Conservation (phyloP, 768 basidiomycete genomes). For the Sistotremastrum niveocremeum region DNA sequence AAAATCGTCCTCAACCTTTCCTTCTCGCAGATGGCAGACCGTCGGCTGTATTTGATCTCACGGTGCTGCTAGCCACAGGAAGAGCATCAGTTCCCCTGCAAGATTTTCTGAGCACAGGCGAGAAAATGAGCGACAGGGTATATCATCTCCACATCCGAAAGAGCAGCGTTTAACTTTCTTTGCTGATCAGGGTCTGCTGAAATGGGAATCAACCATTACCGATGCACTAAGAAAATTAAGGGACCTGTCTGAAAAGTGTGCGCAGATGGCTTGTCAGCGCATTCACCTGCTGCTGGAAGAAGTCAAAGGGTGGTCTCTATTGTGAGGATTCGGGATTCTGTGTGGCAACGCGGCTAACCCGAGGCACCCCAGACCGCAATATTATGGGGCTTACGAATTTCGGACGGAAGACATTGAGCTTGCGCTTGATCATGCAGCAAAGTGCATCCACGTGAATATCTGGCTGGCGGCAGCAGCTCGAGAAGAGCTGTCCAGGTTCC, state of each 20-base stretch:
- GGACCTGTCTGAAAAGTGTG: slow-evolving; percentile 55
- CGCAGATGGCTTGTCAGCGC: slow-evolving; percentile 65
- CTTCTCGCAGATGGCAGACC: slow-evolving; percentile 39
- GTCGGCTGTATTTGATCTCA: slow-evolving; percentile 57
- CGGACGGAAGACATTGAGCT: slow-evolving; percentile 31
- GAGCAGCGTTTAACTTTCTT: slow-evolving; percentile 11
- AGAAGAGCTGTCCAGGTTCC: slow-evolving; percentile 57
- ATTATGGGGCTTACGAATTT: slow-evolving; percentile 43
- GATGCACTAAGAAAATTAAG: slow-evolving; percentile 62
- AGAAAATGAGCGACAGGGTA: slow-evolving; percentile 76
- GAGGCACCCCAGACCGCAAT: slow-evolving; percentile 31
- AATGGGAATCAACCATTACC: slow-evolving; percentile 66
- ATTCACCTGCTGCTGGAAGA: slow-evolving; percentile 66
- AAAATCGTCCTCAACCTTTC: neutral
- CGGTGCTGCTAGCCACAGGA: slow-evolving; percentile 55
- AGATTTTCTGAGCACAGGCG: slow-evolving; percentile 66
- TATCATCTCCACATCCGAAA: neutral
- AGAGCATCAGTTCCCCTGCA: slow-evolving; percentile 53
- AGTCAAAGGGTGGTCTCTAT: slow-evolving; percentile 59
- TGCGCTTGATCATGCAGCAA: slow-evolving; percentile 40
- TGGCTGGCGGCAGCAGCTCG: slow-evolving; percentile 60
- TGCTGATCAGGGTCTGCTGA: slow-evolving; percentile 48
- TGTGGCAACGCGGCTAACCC: slow-evolving; percentile 1
- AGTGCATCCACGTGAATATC: slow-evolving; percentile 46
- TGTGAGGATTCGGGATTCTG: slow-evolving; percentile 31